Evolutionary conservation across 768 basidiomycete species (phyloP), one percentile per base, ranked within the genome.

Genomic region (Agaricus sinodeliciosus): DNA sequence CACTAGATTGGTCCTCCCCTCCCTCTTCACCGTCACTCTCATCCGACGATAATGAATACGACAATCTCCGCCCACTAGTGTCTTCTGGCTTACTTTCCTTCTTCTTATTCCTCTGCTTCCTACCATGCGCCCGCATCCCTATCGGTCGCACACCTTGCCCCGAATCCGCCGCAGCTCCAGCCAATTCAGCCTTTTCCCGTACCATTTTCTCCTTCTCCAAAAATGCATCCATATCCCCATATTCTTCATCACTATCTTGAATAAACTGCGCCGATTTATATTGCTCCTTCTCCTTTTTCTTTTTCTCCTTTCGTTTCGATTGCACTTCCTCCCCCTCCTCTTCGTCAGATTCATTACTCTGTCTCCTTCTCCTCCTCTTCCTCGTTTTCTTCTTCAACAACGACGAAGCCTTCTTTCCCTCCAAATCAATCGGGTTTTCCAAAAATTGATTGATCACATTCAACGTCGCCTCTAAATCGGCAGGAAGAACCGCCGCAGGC

Each of bases 221-320:
- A 76, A 96, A 96, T 4, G 75, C 80, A 46, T 87, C 85, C 66
- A 92, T 85, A 62, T 87, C 84, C 13, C 79, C 88, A 53, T 81
- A 81, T 65, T 91, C 90, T 51, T 75, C 85, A 60, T 96, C 94
- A 57, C 89, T 91, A 69, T 96, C 93, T 63, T 88, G 84, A 64
- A 95, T 93, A 65, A 94, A 90, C 65, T 90, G 86, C 9, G 90
- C 91, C 6, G 87, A 90, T 66, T 92, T 93, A 75, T 89, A 94
- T 55, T 73, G 56, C 53, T 71, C 69, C 57, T 73, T 73, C 55
- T 77, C 73, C 56, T 87, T 88, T 50, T 70, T 72, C 70, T 83
- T 78, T 64, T 80, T 79, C 64, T 88, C 87, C 63, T 80, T 84
- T 59, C 72, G 74, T 66, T 78, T 82, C 65, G 75, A 81, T 52